Conservation (phyloP, 805 yeast species). For the Henningerozyma blattae region DNA sequence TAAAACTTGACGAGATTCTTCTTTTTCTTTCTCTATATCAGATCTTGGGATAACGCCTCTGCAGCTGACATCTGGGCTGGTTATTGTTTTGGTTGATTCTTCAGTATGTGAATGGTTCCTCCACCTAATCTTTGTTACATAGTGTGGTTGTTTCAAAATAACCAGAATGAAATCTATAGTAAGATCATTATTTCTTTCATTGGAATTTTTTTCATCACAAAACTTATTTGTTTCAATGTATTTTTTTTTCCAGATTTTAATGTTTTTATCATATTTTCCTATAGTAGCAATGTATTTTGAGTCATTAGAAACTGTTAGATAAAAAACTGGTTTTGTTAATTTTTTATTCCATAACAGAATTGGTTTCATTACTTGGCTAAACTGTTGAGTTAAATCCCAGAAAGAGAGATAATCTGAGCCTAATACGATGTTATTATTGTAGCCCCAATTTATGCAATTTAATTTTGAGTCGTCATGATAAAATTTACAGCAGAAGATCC, state of each 20-base stretch:
- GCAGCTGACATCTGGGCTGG: too few species aligned
- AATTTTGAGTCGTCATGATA: conserved; percentile 25
- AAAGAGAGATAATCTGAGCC: conserved; percentile 48
- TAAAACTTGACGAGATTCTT: conserved; percentile 33
- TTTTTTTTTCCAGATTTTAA: conserved; percentile 69
- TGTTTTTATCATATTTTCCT: conserved; percentile 49
- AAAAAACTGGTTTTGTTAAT: conserved; percentile 51
- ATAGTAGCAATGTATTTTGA: conserved; percentile 54
- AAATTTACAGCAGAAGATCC: conserved; percentile 30
- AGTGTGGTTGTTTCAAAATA: conserved; percentile 50
- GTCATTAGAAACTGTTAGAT: conserved; percentile 49
- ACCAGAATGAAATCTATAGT: conserved; percentile 55
- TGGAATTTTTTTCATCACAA: too few species aligned
- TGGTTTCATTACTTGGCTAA: conserved; percentile 29
- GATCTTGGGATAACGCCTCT: too few species aligned
- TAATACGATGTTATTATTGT: conserved; percentile 40
- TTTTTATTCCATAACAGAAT: conserved; percentile 27
- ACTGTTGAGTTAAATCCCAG: conserved; percentile 38
- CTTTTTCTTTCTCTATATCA: not conserved
- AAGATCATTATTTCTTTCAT: conserved; percentile 54
- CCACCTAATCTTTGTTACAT: conserved; percentile 52
- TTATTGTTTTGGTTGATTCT: too few species aligned
- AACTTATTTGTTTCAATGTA: too few species aligned
- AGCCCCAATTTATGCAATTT: conserved; percentile 44
- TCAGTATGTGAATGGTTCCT: conserved; percentile 15